Evolutionary conservation across 257 asterid species (phyloP), one percentile per base, ranked within the genome.

Genomic region (Gentiana dahurica): DNA sequence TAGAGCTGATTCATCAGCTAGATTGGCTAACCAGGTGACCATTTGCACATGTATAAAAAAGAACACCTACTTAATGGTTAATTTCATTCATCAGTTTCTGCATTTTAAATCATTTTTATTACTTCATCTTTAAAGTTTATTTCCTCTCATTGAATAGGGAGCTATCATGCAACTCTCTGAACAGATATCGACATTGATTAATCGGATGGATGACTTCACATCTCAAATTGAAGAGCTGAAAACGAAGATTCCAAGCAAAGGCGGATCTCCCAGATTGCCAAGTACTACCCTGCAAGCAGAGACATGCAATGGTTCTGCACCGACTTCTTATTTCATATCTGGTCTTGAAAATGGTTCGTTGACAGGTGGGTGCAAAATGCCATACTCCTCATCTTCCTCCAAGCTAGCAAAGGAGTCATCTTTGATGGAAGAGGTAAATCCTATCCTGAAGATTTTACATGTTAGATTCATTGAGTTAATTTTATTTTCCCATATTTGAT

Each of bases 191-290:
- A 80, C 91, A 1, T 73, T 89, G 58, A 84, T 82, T 47, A 95
- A 85, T 64, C 77, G 99, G 54, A 82, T 93, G 86, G 95, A 93
- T 63, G 97, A 89, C 55, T 86, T 89, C 73, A 86, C 97, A 32
- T 75, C 79, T 60, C 71, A 71, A 47, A 66, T 93, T 41, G 96
- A 89, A 64, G 97, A 84, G 71, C 73, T 93, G 46, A 93, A 73
- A 69, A 72, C 89, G 37, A 86, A 82, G 81, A 55, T 93, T 63
- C 63, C 68, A n/a, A 73, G 74, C 61, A 79, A 73, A 69, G 68
- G 64, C 60, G 57, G 63, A 37, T 74, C 87, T 41, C 89, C 85
- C 32, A 75, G 78, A 65, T 50, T 81, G 49, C 92, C 76, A 64
- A 81, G 70, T 68, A 63, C 65, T 46, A 62, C 79, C 35, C 43